Conservation (phyloP, 306 rosid species). For the Vigna trinervia region DNA sequence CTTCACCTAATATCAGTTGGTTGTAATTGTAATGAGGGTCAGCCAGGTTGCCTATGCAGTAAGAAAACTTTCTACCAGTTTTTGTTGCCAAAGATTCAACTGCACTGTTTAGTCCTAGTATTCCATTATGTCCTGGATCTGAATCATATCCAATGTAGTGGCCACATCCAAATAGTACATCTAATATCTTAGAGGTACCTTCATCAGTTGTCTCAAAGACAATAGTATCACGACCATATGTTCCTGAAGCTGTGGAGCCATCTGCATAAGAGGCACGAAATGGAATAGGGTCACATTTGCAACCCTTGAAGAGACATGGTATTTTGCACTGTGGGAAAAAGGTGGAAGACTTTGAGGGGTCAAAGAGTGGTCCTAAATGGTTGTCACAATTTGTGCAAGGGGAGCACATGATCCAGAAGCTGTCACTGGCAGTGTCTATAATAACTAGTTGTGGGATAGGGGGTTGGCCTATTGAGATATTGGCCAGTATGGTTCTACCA, state of each 20-base stretch:
- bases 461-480: slow-evolving; percentile 60
- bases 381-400: slow-evolving; percentile 52
- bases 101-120: slow-evolving; percentile 49
- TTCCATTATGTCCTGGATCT: slow-evolving; percentile 48
- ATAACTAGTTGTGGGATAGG: slow-evolving; percentile 51
- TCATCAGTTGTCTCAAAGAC: slow-evolving; percentile 50
- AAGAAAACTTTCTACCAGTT: slow-evolving; percentile 51
- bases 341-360: slow-evolving; percentile 54
- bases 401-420: slow-evolving; percentile 57
- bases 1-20: slow-evolving; percentile 57
- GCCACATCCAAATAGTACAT: slow-evolving; percentile 49
- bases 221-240: slow-evolving; percentile 35
- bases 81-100: slow-evolving; percentile 39
- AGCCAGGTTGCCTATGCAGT: slow-evolving; percentile 54
- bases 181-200: slow-evolving; percentile 9
- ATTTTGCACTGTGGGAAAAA: slow-evolving; percentile 32
- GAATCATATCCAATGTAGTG: neutral
- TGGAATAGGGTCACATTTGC: neutral
- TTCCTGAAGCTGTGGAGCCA: slow-evolving; percentile 32
- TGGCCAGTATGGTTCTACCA: slow-evolving; percentile 33
- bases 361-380: slow-evolving; percentile 32
- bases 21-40: slow-evolving; percentile 45
- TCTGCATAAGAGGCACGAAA: slow-evolving; percentile 36
- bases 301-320: slow-evolving; percentile 20
- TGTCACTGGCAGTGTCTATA: slow-evolving; percentile 51